Evolutionary conservation across 2,329 filamentous ascomycete species (phyloP), one percentile per base, ranked within the genome.

Genomic region (Aspergillus sp.): DNA sequence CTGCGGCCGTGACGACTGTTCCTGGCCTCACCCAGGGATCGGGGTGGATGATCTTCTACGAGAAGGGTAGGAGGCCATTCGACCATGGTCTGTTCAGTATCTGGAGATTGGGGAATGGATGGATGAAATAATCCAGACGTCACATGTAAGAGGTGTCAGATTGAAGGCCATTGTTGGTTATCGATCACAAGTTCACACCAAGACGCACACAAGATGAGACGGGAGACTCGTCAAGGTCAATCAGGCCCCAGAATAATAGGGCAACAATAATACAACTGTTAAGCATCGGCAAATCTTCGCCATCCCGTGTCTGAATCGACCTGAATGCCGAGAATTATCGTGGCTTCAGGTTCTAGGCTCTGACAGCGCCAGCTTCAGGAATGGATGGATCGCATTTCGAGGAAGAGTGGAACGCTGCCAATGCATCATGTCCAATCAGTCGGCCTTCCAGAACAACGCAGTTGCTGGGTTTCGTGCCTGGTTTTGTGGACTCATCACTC

Each of bases 131-230:
- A 24, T 22, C 9, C 12, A 44, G 55, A 44, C 19, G 17, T 50
- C 48, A 33, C 27, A 6, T 42, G 40, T 48, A 45, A 41, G 57
- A 60, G 51, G 54, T 54, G 58, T 60, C 54, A 58, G 27, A 53
- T 60, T 39, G 34, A 37, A 56, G 39, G 30, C 27, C 41, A 41
- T 49, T 50, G 22, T 50, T 51, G 51, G 44, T 54, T 51, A 47
- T 39, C 40, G 37, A 20, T 44, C 45, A 49, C 51, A 41, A 46
- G 30, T 30, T 30, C 27, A 30, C 27, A 11, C 27, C 27, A 30
- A 30, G 27, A 11, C 27, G 27, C 27, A 3, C 2, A 9, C 27
- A 30, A 30, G 27, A 11, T 3, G 9, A 8, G 27, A 30, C 27
- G 27, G 1, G 27, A 30, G 27, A 30, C 27, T 9, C 3, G 9